Conservation (phyloP, 2,329 filamentous ascomycete species). For the Cytospora piceicola region DNA sequence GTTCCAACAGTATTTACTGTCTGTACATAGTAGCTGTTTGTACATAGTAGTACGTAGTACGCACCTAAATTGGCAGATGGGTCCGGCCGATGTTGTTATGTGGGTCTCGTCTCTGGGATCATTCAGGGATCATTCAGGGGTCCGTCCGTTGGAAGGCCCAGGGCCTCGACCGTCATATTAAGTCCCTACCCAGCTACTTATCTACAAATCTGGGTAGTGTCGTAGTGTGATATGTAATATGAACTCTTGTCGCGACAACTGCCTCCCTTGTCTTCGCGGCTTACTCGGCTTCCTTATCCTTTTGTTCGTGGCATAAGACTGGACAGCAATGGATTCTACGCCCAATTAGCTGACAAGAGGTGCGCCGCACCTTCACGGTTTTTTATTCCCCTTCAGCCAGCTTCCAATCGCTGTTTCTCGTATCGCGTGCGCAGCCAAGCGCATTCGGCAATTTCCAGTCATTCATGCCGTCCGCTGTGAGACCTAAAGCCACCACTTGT, state of each 20-base stretch:
- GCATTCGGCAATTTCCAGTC: slow-evolving; percentile 2
- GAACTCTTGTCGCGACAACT: not conserved
- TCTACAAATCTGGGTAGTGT: too few species aligned
- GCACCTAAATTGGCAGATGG: not conserved
- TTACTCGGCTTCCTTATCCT: not conserved
- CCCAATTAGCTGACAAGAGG: slow-evolving; percentile 3
- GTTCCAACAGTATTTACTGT: too few species aligned
- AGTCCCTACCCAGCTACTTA: not conserved
- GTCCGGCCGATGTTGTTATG: not conserved
- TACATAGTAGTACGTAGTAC: too few species aligned
- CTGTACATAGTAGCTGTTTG: too few species aligned
- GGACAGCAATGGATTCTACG: slow-evolving; percentile 1
- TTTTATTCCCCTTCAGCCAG: not conserved
- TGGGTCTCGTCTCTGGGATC: not conserved
- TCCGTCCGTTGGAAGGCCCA: not conserved
- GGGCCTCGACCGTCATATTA: not conserved
- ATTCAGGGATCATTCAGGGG: not conserved
- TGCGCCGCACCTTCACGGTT: not conserved
- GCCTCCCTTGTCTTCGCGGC: not conserved
- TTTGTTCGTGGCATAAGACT: not conserved
- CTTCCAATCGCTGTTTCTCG: not conserved
- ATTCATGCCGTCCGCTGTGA: not conserved
- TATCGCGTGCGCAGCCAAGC: not conserved
- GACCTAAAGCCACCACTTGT: slow-evolving; percentile 1
- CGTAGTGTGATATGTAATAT: not conserved